Percentiles rank a stretch among this genome's conserved stretches.
Conservation (phyloP, 352 stramenopile genomes). For the Phytophthora meadii region DNA sequence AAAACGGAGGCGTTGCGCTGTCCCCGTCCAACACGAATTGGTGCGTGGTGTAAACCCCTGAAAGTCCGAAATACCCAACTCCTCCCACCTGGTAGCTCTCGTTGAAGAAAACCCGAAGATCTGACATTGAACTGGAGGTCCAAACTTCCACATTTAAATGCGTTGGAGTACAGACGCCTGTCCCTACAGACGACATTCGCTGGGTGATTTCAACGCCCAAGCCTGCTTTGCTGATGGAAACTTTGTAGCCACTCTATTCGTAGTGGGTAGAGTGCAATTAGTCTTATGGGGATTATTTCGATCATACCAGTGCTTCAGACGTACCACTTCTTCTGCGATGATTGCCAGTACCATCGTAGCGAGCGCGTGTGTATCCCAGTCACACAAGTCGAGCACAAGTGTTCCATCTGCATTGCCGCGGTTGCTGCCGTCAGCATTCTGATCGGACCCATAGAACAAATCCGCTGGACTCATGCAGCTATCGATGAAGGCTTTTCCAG, state of each 20-base stretch:
- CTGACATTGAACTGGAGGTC: slow-evolving; percentile 39
- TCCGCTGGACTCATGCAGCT: slow-evolving; percentile 1
- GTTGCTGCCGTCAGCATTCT: slow-evolving; percentile 14
- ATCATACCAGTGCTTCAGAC: slow-evolving; percentile 1
- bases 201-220: slow-evolving; percentile 22
- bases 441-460: slow-evolving; percentile 30
- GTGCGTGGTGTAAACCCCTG: slow-evolving; percentile 56
- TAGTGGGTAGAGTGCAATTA: background rate
- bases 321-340: slow-evolving; percentile 49
- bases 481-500: slow-evolving; percentile 3
- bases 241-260: slow-evolving; percentile 40
- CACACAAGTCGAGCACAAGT: slow-evolving; percentile 37
- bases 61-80: slow-evolving; percentile 49
- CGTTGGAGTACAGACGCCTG: slow-evolving; percentile 53
- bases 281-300: background rate
- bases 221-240: slow-evolving; percentile 30
- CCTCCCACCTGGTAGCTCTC: slow-evolving; percentile 47
- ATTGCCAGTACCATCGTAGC: slow-evolving; percentile 51
- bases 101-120: slow-evolving; percentile 54
- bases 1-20: slow-evolving; percentile 31
- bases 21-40: slow-evolving; percentile 37
- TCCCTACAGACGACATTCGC: slow-evolving; percentile 41
- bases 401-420: slow-evolving; percentile 28
- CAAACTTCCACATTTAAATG: slow-evolving; percentile 72
- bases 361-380: slow-evolving; percentile 57